phyloP scores from a whole-genome alignment of 2,329 filamentous ascomycete genomes.

The Tolypocladium tropicale region DNA sequence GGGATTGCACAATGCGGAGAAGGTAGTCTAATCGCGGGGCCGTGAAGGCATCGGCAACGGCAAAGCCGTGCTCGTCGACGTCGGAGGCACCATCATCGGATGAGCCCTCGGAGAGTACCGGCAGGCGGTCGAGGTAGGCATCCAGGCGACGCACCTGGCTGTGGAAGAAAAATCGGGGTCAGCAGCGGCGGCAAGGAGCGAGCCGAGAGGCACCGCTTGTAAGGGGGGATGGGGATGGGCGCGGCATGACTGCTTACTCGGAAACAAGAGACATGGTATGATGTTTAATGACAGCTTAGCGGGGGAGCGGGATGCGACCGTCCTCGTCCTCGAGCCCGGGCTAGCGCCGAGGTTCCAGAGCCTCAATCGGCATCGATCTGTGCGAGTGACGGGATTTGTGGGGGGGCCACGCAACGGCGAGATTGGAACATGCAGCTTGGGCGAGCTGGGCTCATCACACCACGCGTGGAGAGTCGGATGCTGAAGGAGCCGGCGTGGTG shows the following conservation, averaged over 20 bases:
- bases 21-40: constrained; percentile 50
- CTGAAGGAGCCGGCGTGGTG: constrained; percentile 4
- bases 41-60: constrained; percentile 31
- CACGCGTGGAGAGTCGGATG: constrained; percentile 9
- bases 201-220: neutral
- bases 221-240: neutral
- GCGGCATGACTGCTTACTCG: constrained; percentile 29
- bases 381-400: neutral
- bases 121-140: constrained; percentile 54
- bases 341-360: constrained; percentile 5
- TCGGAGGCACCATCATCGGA: constrained; percentile 30
- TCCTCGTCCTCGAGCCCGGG: constrained; percentile 1
- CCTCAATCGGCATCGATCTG: constrained; percentile 6
- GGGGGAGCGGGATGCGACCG: neutral
- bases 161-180: constrained; percentile 4
- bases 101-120: constrained; percentile 27
- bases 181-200: constrained; percentile 6
- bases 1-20: constrained; percentile 55
- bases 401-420: constrained; percentile 2
- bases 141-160: constrained; percentile 55
- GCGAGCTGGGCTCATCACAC: constrained; percentile 11
- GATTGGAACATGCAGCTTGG: constrained; percentile 1
- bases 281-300: neutral
- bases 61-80: constrained; percentile 21
- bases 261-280: constrained; percentile 34